Percentiles rank a stretch among this genome's conserved stretches.
Evolutionary conservation across 2,329 filamentous ascomycete genomes (phyloP).

Genomic region (Xylaria sp.): DNA sequence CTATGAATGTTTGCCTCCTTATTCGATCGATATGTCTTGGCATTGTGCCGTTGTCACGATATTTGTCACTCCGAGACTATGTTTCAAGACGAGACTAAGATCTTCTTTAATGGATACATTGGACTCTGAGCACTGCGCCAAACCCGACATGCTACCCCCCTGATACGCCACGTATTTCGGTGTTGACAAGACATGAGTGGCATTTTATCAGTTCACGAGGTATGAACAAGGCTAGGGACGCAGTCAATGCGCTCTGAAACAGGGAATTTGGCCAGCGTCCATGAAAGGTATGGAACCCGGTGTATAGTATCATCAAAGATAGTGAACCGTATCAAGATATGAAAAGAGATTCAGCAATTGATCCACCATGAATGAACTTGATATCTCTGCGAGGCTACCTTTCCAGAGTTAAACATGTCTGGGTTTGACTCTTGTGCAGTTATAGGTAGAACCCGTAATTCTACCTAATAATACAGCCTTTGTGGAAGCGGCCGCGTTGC

Average conservation of each 20-base stretch:
- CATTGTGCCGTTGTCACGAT: conserved; percentile 38
- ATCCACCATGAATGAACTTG: neutral
- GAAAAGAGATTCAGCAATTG: neutral
- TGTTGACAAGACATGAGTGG: neutral
- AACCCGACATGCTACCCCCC: neutral
- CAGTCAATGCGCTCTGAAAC: neutral
- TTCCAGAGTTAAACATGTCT: neutral
- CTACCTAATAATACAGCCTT: neutral
- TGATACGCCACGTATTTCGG: neutral
- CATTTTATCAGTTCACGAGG: neutral
- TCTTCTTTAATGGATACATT: conserved; percentile 41
- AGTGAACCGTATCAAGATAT: neutral
- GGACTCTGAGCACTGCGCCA: conserved; percentile 17
- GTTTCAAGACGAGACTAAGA: conserved; percentile 45
- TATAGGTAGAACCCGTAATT: neutral
- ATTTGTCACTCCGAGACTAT: conserved; percentile 40
- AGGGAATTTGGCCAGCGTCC: neutral
- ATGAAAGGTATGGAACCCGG: neutral
- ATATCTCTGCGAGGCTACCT: neutral
- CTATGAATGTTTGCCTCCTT: conserved; percentile 23
- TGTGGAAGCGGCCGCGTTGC: no score
- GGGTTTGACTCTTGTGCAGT: neutral
- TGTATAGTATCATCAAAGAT: neutral
- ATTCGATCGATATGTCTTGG: neutral
- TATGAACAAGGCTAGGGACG: neutral